Percentiles rank a stretch among this genome's conserved stretches.
Conservation (phyloP, 768 basidiomycete genomes). For the Suillus paluster region DNA sequence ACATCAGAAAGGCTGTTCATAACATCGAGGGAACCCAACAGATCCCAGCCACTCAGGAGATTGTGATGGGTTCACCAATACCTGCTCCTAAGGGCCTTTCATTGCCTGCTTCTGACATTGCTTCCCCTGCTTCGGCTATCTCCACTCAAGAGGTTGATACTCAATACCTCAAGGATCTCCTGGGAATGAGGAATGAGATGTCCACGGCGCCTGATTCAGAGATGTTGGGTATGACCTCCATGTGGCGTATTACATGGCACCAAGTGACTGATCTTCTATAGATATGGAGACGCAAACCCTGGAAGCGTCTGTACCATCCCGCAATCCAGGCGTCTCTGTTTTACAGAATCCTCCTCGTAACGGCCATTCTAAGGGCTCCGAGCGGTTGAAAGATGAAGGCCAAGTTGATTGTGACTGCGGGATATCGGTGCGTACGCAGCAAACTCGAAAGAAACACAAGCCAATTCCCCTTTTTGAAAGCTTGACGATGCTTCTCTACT, state of each 20-base stretch:
- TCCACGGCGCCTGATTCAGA: conserved; percentile 41
- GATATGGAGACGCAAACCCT: conserved; percentile 40
- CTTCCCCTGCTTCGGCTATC: conserved; percentile 19
- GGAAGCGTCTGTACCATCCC: conserved; percentile 10
- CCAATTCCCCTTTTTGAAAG: conserved; percentile 34
- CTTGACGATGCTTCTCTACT: conserved; percentile 58
- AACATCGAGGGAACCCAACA: conserved; percentile 57
- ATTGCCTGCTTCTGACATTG: conserved; percentile 33
- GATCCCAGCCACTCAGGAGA: conserved; percentile 39
- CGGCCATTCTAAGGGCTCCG: conserved; percentile 14
- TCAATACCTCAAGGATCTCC: conserved; percentile 40
- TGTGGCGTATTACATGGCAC: background rate
- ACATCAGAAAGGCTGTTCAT: conserved; percentile 22
- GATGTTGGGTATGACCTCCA: conserved; percentile 47
- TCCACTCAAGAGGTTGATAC: conserved; percentile 42
- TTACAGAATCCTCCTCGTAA: conserved; percentile 1
- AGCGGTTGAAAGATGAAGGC: conserved; percentile 35
- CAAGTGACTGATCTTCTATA: conserved; percentile 12
- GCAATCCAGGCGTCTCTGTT: conserved; percentile 10
- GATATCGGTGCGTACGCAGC: conserved; percentile 47
- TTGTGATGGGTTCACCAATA: conserved; percentile 29
- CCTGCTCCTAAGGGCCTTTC: conserved; percentile 19
- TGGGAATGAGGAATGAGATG: conserved; percentile 19
- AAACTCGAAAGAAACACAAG: background rate
- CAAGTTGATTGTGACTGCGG: conserved; percentile 74